These are phyloP conservation scores for Bjerkandera adusta DNA, from an alignment of 1,284 basidiomycete species.

Conservation along the genomic window DNA sequence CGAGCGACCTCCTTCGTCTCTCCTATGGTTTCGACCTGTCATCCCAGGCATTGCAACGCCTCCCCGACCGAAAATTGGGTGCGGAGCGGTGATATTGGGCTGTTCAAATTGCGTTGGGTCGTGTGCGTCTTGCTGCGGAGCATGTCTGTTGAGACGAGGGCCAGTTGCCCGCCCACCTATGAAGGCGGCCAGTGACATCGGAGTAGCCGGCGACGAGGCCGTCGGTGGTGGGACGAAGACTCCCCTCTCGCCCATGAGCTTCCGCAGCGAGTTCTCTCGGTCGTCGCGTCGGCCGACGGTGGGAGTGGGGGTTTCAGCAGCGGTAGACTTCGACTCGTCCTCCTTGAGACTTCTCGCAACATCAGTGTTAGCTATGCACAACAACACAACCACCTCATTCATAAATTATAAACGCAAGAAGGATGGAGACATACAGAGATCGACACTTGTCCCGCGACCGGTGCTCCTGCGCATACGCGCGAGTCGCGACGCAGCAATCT, in stretches of 20 bases:
- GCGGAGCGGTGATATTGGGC: slow-evolving; percentile 49
- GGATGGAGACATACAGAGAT: slow-evolving; percentile 40
- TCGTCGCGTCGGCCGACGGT: slow-evolving; percentile 36
- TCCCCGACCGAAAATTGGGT: slow-evolving; percentile 71
- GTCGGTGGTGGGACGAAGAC: background rate
- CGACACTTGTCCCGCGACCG: slow-evolving; percentile 39
- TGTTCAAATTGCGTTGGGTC: slow-evolving; percentile 67
- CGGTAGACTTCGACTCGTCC: slow-evolving; percentile 15
- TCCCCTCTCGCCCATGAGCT: slow-evolving; percentile 30
- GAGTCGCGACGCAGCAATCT: slow-evolving; percentile 68
- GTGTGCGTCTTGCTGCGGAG: slow-evolving; percentile 66
- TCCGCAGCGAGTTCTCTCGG: slow-evolving; percentile 46
- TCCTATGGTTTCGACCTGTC: slow-evolving; percentile 31
- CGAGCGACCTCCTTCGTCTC: slow-evolving; percentile 4
- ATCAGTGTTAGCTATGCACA: slow-evolving; percentile 22
- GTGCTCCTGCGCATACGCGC: slow-evolving; percentile 62
- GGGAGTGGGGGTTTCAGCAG: slow-evolving; percentile 29
- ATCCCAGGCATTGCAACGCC: slow-evolving; percentile 75
- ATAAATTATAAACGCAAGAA: background rate
- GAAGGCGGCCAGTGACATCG: slow-evolving; percentile 72
- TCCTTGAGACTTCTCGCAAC: slow-evolving; percentile 22
- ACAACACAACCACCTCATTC: background rate
- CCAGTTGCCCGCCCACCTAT: slow-evolving; percentile 74
- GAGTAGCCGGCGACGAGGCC: slow-evolving; percentile 27
- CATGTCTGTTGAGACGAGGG: slow-evolving; percentile 66